Evolutionary conservation across 106 monocot species (phyloP).

Genomic region (Alisma plantagoaquatica): DNA sequence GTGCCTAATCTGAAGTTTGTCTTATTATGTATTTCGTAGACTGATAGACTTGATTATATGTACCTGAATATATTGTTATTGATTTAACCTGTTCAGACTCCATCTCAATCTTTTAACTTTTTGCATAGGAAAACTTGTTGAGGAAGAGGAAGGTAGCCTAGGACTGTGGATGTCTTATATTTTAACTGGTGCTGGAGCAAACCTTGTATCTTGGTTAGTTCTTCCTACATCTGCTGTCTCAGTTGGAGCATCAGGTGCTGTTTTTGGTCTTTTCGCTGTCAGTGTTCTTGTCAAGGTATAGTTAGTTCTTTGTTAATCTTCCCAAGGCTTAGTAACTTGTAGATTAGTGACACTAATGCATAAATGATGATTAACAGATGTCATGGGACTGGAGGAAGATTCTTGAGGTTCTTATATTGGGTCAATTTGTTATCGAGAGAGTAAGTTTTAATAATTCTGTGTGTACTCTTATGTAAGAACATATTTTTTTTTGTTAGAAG

Average conservation of each 20-base stretch:
- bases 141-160: conserved; percentile 95
- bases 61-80: background rate
- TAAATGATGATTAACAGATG: conserved; percentile 56
- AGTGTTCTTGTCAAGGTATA: conserved; percentile 94
- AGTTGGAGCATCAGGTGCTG: conserved; percentile 94
- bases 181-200: conserved; percentile 90
- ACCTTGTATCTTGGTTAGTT: conserved; percentile 87
- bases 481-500: no score
- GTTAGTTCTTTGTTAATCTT: no score
- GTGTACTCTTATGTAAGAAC: no score
- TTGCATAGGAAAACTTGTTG: conserved; percentile 84
- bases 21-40: background rate
- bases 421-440: conserved; percentile 97
- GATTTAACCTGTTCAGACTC: background rate
- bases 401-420: conserved; percentile 93
- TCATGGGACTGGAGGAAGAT: conserved; percentile 99
- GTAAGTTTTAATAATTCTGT: no score
- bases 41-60: background rate
- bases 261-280: conserved; percentile 93
- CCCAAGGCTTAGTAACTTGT: no score
- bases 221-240: conserved; percentile 81
- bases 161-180: conserved; percentile 97
- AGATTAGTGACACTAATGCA: no score
- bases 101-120: background rate
- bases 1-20: no score